These are phyloP conservation scores for Paramecium primaurelia DNA, from an alignment of 73 alveolate genomes.

Conservation along the genomic window DNA sequence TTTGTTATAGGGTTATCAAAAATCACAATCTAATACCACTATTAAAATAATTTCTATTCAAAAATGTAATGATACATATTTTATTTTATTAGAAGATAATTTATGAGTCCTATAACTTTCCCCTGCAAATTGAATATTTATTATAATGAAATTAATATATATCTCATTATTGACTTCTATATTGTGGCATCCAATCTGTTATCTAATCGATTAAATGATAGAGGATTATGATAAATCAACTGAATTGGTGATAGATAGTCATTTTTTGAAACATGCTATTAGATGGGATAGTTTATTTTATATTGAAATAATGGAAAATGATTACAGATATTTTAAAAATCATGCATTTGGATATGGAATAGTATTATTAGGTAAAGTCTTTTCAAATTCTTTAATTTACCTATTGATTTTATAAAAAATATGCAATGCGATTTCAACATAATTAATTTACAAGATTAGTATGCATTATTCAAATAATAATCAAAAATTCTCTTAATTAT, in stretches of 20 bases:
- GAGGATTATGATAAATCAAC: background rate
- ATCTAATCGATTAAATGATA: background rate
- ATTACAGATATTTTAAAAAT: background rate
- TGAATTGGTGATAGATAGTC: background rate
- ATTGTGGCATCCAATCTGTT: background rate
- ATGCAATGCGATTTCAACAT: background rate
- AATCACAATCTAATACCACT: background rate
- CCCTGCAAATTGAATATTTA: background rate
- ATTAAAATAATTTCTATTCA: background rate
- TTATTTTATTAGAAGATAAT: background rate
- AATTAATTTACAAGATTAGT: background rate
- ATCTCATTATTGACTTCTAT: background rate
- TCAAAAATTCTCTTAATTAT: background rate
- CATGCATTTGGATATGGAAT: constrained; percentile 24
- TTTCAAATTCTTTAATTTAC: background rate
- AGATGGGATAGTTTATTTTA: constrained; percentile 26
- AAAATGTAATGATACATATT: background rate
- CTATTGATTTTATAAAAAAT: background rate
- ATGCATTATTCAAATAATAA: background rate
- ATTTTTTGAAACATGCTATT: background rate
- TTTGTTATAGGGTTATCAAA: background rate
- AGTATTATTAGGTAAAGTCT: background rate
- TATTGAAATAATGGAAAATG: background rate
- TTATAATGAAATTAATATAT: background rate
- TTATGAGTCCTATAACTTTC: background rate